A percentile compares a stretch with the other conserved stretches of the same genome.
Evolutionary conservation across 495 filamentous ascomycete genomes (phyloP).

Genomic region (Xylaria castorea): DNA sequence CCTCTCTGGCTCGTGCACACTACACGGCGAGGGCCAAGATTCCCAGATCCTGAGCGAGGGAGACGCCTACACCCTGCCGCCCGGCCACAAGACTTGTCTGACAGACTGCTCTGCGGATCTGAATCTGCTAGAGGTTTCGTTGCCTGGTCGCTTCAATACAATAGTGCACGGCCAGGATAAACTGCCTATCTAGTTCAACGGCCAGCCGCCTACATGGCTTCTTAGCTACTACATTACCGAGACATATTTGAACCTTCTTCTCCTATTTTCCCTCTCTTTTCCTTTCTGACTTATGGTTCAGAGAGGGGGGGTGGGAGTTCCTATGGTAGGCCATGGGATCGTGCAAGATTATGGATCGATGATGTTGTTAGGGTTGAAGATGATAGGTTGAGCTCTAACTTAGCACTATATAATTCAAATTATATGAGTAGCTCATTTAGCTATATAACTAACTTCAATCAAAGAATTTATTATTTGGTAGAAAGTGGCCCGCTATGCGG

Average conservation of each 20-base stretch:
- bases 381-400: no score
- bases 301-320: not conserved
- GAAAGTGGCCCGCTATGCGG: no score
- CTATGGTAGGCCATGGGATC: not conserved
- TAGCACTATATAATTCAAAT: no score
- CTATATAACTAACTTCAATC: no score
- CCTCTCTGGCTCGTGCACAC: slow-evolving; percentile 15
- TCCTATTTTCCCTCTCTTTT: not conserved
- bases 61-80: slow-evolving; percentile 23
- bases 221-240: not conserved
- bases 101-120: slow-evolving; percentile 14
- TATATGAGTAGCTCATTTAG: no score
- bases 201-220: not conserved
- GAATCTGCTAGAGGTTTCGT: slow-evolving; percentile 16
- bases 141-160: slow-evolving; percentile 18
- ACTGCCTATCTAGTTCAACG: not conserved
- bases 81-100: slow-evolving; percentile 14
- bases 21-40: slow-evolving; percentile 16
- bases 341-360: no score
- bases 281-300: not conserved
- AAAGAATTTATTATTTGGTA: no score
- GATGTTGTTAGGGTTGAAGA: no score
- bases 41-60: slow-evolving; percentile 16
- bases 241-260: not conserved
- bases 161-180: slow-evolving; percentile 3